These are phyloP conservation scores for Liriodendron chinense DNA, from an alignment of 164 flowering plant genomes.

Conservation along the genomic window DNA sequence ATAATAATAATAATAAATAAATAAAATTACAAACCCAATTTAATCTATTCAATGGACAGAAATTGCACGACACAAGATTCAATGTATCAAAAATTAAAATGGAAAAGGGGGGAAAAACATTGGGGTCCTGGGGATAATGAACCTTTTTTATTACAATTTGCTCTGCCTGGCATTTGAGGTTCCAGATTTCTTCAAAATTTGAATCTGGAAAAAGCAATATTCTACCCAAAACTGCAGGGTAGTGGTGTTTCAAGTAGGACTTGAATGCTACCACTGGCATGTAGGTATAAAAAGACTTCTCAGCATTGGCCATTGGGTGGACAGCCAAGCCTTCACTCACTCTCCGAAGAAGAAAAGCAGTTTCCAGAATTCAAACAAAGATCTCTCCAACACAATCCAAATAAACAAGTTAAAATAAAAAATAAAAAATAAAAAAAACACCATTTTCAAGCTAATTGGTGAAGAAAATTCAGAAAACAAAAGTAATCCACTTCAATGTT, in stretches of 20 bases:
- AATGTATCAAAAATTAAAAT: background rate
- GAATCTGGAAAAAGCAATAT: background rate
- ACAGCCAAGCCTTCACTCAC: background rate
- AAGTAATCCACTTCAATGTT: background rate
- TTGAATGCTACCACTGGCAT: background rate
- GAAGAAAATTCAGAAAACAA: background rate
- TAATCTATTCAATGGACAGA: background rate
- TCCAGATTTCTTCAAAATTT: background rate
- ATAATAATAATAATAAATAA: too few species aligned
- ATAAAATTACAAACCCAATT: too few species aligned
- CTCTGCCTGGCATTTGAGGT: background rate
- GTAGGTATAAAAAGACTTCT: background rate
- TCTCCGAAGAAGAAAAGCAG: background rate
- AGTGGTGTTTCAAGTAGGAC: background rate
- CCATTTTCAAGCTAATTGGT: background rate
- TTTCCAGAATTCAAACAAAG: background rate
- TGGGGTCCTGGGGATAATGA: background rate
- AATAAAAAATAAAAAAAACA: background rate
- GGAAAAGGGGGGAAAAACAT: background rate
- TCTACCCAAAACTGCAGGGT: background rate
- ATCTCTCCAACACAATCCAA: background rate
- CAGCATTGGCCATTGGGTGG: too few species aligned
- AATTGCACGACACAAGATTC: background rate
- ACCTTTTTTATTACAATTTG: background rate
- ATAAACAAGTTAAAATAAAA: background rate